phyloP scores from a whole-genome alignment of 2,329 filamentous ascomycete genomes.

The Chrysosporium keratinophilum region DNA sequence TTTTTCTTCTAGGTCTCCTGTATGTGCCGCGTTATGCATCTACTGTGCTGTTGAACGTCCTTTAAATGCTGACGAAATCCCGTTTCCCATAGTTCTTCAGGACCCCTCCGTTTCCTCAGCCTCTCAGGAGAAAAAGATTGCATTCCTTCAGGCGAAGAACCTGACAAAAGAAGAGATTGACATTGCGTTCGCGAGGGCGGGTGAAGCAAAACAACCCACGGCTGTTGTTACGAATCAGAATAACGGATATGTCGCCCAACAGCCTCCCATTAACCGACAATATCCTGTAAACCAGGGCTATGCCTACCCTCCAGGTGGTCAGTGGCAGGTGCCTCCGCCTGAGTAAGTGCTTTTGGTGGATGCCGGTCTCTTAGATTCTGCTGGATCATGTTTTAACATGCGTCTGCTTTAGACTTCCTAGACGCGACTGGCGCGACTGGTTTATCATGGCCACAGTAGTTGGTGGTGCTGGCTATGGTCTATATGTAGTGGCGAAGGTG shows the following conservation, averaged over 20 bases:
- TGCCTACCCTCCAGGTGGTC: conserved; percentile 43
- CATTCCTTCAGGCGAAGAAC: conserved; percentile 93
- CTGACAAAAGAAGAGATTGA: conserved; percentile 93
- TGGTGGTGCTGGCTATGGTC: conserved; percentile 75
- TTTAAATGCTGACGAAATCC: background rate
- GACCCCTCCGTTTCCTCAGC: conserved; percentile 85
- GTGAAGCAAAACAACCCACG: conserved; percentile 45
- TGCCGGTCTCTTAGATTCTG: too few species aligned
- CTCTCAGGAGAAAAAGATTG: conserved; percentile 82
- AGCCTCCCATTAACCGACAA: conserved; percentile 29
- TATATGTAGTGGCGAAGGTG: conserved; percentile 82
- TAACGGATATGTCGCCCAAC: conserved; percentile 38
- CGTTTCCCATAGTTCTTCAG: conserved; percentile 62
- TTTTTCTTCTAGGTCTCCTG: conserved; percentile 40
- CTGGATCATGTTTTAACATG: background rate
- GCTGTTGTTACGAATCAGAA: conserved; percentile 38
- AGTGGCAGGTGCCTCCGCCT: conserved; percentile 45
- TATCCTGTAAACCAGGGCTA: conserved; percentile 37
- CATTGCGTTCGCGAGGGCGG: conserved; percentile 64
- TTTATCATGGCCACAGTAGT: conserved; percentile 99
- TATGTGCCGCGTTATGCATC: conserved; percentile 26
- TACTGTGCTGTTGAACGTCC: background rate
- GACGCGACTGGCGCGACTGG: conserved; percentile 94
- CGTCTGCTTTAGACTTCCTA: conserved; percentile 45
- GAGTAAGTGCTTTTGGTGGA: conserved; percentile 35